Percentiles rank a stretch among this genome's conserved stretches.
Evolutionary conservation across 2,329 filamentous ascomycete genomes (phyloP).

Genomic region (Blastomyces silverae): DNA sequence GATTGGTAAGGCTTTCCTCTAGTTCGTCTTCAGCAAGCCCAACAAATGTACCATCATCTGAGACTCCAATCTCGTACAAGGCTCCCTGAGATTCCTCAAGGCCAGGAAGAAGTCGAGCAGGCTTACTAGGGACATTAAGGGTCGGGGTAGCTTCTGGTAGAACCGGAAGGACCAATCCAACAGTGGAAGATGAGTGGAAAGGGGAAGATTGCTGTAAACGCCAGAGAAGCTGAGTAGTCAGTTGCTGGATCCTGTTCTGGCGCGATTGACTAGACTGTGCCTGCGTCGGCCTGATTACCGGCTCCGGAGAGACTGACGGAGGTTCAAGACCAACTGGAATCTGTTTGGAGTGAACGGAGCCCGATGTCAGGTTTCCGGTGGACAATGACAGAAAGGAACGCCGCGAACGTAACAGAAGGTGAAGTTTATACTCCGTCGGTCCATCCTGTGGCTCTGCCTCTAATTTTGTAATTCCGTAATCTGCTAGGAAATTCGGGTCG

Average conservation of each 20-base stretch:
- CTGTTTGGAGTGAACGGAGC: slow-evolving; percentile 45
- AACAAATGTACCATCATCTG: slow-evolving; percentile 85
- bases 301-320: slow-evolving; percentile 29
- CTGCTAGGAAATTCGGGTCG: slow-evolving; percentile 38
- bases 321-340: slow-evolving; percentile 24
- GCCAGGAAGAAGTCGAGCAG: slow-evolving; percentile 57
- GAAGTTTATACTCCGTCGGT: slow-evolving; percentile 93
- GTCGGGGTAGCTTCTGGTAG: slow-evolving; percentile 59
- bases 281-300: slow-evolving; percentile 34
- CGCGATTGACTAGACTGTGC: slow-evolving; percentile 60
- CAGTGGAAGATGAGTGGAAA: slow-evolving; percentile 73
- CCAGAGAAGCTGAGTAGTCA: slow-evolving; percentile 95
- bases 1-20: slow-evolving; percentile 77
- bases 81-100: slow-evolving; percentile 90
- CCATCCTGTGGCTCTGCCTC: slow-evolving; percentile 90
- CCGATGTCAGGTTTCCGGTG: slow-evolving; percentile 52
- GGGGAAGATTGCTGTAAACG: slow-evolving; percentile 89
- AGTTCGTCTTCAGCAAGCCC: slow-evolving; percentile 86
- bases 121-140: slow-evolving; percentile 50
- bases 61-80: slow-evolving; percentile 91
- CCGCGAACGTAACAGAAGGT: slow-evolving; percentile 73
- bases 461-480: slow-evolving; percentile 65
- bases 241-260: slow-evolving; percentile 76
- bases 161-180: slow-evolving; percentile 66
- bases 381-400: slow-evolving; percentile 66